Conservation (phyloP, 306 rosid genomes). For the Quercus bicolor region DNA sequence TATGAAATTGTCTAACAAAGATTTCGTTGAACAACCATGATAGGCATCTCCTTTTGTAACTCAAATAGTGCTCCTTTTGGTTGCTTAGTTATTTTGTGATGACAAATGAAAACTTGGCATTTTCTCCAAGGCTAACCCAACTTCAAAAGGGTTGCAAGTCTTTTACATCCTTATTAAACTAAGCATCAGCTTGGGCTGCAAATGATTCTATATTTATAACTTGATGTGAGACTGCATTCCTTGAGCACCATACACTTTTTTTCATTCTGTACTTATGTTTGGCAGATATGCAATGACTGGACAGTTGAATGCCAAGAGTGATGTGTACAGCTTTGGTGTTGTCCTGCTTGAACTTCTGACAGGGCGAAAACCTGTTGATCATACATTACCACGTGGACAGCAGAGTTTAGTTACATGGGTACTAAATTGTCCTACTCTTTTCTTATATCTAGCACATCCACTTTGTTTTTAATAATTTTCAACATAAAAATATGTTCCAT, state of each 20-base stretch:
- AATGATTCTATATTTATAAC: conserved; percentile 10
- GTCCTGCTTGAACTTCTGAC: conserved; percentile 90
- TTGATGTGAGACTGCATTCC: neutral
- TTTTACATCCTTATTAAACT: conserved; percentile 5
- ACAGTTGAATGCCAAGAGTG: conserved; percentile 87
- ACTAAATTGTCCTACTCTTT: conserved; percentile 25
- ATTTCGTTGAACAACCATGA: neutral
- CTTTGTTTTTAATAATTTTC: neutral
- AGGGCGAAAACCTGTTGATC: conserved; percentile 95
- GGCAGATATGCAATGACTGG: conserved; percentile 93
- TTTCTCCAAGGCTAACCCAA: neutral
- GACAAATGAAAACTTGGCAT: conserved; percentile 9
- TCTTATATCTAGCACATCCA: neutral
- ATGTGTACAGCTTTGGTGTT: conserved; percentile 88
- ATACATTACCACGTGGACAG: conserved; percentile 86
- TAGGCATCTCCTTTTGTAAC: neutral
- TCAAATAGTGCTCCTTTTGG: neutral
- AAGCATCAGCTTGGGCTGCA: conserved; percentile 6
- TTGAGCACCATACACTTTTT: conserved; percentile 6
- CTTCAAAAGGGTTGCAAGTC: neutral
- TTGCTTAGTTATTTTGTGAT: conserved; percentile 8
- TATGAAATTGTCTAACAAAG: neutral
- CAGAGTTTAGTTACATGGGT: conserved; percentile 96
- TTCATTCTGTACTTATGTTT: conserved; percentile 21
- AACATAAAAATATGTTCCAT: neutral